These are phyloP conservation scores for Sugiyamaella chiloensis DNA, from an alignment of 805 yeast genomes.

Conservation along the genomic window DNA sequence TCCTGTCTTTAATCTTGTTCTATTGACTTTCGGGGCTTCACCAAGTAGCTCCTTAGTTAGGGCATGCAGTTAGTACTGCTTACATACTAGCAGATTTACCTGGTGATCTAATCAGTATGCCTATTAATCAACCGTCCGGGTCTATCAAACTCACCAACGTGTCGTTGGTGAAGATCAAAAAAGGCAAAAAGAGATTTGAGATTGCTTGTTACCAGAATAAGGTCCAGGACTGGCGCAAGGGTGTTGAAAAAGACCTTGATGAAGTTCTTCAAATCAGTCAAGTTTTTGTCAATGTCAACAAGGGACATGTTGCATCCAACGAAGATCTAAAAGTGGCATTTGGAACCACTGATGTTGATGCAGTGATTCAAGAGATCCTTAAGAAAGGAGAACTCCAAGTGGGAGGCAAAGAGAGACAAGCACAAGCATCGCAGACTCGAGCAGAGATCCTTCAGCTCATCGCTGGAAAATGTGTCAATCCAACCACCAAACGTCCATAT, in stretches of 20 bases:
- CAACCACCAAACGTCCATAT: slow-evolving; percentile 82
- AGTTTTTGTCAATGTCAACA: slow-evolving; percentile 87
- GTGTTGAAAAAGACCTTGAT: slow-evolving; percentile 87
- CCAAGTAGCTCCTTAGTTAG: too few relatives aligned
- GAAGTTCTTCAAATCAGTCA: slow-evolving; percentile 96
- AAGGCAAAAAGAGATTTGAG: slow-evolving; percentile 81
- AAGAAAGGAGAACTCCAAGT: slow-evolving; percentile 92
- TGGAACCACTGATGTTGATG: slow-evolving; percentile 70
- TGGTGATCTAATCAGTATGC: too few relatives aligned
- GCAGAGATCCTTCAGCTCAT: slow-evolving; percentile 81
- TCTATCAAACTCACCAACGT: slow-evolving; percentile 93
- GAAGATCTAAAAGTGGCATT: slow-evolving; percentile 75
- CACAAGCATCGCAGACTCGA: slow-evolving; percentile 65
- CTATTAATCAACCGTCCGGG: slow-evolving; percentile 80
- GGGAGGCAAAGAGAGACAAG: slow-evolving; percentile 87
- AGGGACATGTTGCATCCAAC: slow-evolving; percentile 87
- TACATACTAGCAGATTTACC: too few relatives aligned
- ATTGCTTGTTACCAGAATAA: slow-evolving; percentile 96
- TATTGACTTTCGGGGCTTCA: too few relatives aligned
- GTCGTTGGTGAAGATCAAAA: slow-evolving; percentile 84
- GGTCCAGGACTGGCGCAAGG: slow-evolving; percentile 90
- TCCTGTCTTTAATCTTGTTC: too few relatives aligned
- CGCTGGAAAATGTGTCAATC: slow-evolving; percentile 88
- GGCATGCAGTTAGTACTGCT: too few relatives aligned
- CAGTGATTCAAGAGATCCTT: slow-evolving; percentile 75